These are phyloP conservation scores for Nelumbo lutea DNA, from an alignment of 164 flowering plant species.

Conservation along the genomic window DNA sequence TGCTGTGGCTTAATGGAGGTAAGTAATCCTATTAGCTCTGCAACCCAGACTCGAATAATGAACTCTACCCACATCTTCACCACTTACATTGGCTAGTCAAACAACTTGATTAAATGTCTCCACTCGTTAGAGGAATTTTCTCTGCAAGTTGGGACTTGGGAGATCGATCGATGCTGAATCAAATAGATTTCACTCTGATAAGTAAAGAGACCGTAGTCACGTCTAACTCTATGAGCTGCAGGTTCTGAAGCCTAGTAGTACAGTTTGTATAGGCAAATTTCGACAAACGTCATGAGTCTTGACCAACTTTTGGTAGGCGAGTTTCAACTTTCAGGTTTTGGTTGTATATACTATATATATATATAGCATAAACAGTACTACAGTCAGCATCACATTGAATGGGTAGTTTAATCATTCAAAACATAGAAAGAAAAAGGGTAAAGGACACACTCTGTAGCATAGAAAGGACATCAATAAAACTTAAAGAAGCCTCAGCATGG, in stretches of 20 bases:
- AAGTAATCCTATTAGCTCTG: not conserved
- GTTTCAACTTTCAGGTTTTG: not conserved
- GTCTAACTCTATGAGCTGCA: not conserved
- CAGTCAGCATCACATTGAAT: too few species aligned
- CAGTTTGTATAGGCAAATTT: not conserved
- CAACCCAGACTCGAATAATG: too few species aligned
- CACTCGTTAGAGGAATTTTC: not conserved
- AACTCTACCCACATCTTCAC: not conserved
- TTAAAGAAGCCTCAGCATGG: too few species aligned
- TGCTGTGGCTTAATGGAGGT: conserved; percentile 94
- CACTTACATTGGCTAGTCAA: not conserved
- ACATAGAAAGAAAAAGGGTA: not conserved
- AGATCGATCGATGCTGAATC: not conserved
- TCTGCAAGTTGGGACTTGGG: not conserved
- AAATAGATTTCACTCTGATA: not conserved
- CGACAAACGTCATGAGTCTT: too few species aligned
- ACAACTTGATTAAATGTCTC: not conserved
- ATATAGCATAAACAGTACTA: too few species aligned
- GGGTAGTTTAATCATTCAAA: not conserved
- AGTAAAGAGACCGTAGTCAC: not conserved
- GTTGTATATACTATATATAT: too few species aligned
- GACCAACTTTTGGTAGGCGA: not conserved
- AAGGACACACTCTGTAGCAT: not conserved
- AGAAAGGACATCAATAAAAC: not conserved
- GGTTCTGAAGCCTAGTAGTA: not conserved